A percentile compares a stretch with the other conserved stretches of the same genome.
Conservation (phyloP, 768 basidiomycete species). For the Suillus fuscotomentosus region DNA sequence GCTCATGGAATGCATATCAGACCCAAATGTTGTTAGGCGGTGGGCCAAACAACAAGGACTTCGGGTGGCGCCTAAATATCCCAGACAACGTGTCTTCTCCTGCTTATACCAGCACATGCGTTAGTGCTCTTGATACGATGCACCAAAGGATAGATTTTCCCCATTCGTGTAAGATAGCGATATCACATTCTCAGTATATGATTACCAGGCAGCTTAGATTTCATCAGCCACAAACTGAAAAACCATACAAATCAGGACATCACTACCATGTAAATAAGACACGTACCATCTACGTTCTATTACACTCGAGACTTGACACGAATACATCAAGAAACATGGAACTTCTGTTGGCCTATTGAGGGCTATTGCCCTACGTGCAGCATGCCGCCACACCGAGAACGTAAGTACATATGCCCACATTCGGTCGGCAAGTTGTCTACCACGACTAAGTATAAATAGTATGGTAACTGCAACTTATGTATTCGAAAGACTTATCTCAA, state of each 20-base stretch:
- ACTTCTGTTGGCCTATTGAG: not conserved
- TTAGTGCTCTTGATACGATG: constrained; percentile 6
- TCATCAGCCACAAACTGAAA: not conserved
- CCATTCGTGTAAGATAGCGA: not conserved
- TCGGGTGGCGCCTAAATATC: constrained; percentile 53
- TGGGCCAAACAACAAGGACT: constrained; percentile 53
- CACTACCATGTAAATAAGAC: not conserved
- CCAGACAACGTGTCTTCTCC: constrained; percentile 55
- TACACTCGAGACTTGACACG: not conserved
- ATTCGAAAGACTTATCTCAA: not conserved
- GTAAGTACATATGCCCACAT: not conserved
- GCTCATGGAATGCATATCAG: constrained; percentile 19
- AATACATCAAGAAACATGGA: not conserved
- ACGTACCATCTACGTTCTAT: not conserved
- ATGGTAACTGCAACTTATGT: not conserved
- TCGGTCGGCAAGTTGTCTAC: not conserved
- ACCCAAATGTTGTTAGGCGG: constrained; percentile 57
- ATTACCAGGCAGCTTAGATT: not conserved
- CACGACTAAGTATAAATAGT: not conserved
- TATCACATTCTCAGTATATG: not conserved
- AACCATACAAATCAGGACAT: not conserved
- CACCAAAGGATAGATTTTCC: not conserved
- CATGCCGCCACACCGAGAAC: not conserved
- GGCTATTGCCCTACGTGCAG: too few relatives aligned
- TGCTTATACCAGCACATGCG: constrained; percentile 59